Conservation (phyloP, 495 filamentous ascomycete species). For the Usnea hakonensis region DNA sequence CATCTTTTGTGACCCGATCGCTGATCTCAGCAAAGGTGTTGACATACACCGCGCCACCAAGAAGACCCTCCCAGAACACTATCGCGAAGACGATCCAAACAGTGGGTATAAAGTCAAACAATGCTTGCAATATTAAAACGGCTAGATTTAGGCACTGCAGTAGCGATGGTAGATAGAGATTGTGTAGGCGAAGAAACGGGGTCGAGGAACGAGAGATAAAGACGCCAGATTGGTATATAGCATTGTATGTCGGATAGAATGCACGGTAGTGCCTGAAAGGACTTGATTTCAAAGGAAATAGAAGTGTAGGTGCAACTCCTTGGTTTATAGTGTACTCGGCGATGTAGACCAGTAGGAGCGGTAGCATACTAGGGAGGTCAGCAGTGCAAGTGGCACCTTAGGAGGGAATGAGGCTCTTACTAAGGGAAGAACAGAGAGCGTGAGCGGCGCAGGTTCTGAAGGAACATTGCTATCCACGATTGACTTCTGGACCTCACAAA, state of each 20-base stretch:
- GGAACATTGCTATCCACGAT: conserved; percentile 33
- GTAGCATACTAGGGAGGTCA: conserved; percentile 62
- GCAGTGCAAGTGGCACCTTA: not conserved
- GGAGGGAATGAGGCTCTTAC: conserved; percentile 34
- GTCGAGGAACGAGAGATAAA: conserved; percentile 88
- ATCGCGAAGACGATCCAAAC: conserved; percentile 76
- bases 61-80: conserved; percentile 90
- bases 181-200: conserved; percentile 73
- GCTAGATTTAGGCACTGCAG: conserved; percentile 74
- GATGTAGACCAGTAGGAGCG: conserved; percentile 83
- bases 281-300: conserved; percentile 68
- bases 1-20: conserved; percentile 62
- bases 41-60: conserved; percentile 88
- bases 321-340: conserved; percentile 97
- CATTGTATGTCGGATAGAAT: conserved; percentile 25
- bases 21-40: conserved; percentile 92
- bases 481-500: not conserved
- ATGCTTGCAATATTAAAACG: conserved; percentile 63
- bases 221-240: conserved; percentile 84
- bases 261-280: conserved; percentile 76
- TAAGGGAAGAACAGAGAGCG: conserved; percentile 57
- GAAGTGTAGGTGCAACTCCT: conserved; percentile 77
- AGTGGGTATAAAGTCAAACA: conserved; percentile 70
- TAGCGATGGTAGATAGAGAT: conserved; percentile 74
- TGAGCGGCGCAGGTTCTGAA: conserved; percentile 45